Base-by-base conservation (phyloP, 805 yeast genomes). In the Candida chauliodis region DNA sequence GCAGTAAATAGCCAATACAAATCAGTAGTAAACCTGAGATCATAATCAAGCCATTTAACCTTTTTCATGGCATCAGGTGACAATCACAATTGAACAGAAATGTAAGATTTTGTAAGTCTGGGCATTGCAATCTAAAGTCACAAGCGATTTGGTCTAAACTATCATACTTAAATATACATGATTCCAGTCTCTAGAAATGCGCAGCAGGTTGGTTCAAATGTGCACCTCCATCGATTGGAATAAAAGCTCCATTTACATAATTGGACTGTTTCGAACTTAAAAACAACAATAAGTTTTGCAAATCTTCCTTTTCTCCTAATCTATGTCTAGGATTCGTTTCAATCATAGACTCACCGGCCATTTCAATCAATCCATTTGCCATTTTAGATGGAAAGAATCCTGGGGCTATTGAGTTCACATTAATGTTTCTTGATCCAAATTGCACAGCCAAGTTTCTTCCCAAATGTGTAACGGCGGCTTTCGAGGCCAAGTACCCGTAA, bases 351-450 rank as follows among this genome's bases (percentile, higher is more conserved):
- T 73, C 78, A 10, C 79, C 79, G 16, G 74, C 64, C 37, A 58
- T 63, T 26, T 66, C 73, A 33, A 84, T 61, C 33, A 83, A 47
- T 0, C 87, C 90, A 43, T 76, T 70, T 28, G 87, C 71, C 89
- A 83, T 82, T 58, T 79, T 83, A 14, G 83, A 71, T 15, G 85
- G 85, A 72, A 83, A 79, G 55, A 81, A 84, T 0, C 91, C 91
- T 0, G 90, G 90, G 5, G 88, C 87, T 45, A 83, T 57, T 9
- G 78, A 64, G 60, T 84, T 83, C 41, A 82, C 88, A 33, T 78
- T 81, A 50, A 83, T 75, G 60, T 82, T 75, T 30, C 69, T 62
- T 5, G 81, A 82, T 2, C 85, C 89, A 49, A 84, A 67, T 52
- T 79, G 82, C 28, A 74, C 56, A 2, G 90, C 84, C 48, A 83